Evolutionary conservation across 306 rosid species (phyloP).

Genomic region (Sphenostylis stenocarpa): DNA sequence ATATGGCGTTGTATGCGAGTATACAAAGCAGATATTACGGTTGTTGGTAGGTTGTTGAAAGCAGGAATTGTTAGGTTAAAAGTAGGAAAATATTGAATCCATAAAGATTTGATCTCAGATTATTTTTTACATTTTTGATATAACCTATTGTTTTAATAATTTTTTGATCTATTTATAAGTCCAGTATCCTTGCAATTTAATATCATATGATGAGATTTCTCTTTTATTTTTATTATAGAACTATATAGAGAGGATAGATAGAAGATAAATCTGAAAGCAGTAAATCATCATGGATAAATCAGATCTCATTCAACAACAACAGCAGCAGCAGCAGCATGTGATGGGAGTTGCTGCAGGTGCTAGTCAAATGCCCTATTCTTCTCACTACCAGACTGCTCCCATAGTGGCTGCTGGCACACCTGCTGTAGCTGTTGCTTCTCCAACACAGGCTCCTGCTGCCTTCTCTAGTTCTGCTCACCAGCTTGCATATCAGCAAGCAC

Average conservation of each 20-base stretch:
- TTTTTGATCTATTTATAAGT: neutral
- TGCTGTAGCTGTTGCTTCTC: slow-evolving; percentile 51
- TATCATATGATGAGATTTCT: neutral
- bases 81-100: neutral
- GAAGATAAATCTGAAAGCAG: slow-evolving; percentile 29
- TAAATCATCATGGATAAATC: slow-evolving; percentile 64
- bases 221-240: slow-evolving; percentile 25
- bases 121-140: neutral
- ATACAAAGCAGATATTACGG: neutral
- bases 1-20: neutral
- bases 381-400: slow-evolving; percentile 62
- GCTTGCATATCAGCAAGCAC: slow-evolving; percentile 70
- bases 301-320: slow-evolving; percentile 58
- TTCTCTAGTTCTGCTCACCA: slow-evolving; percentile 66
- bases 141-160: neutral
- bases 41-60: neutral
- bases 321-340: slow-evolving; percentile 39
- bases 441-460: slow-evolving; percentile 54
- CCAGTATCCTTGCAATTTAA: neutral
- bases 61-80: neutral
- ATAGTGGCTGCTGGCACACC: slow-evolving; percentile 68
- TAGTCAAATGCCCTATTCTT: slow-evolving; percentile 59
- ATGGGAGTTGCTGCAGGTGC: slow-evolving; percentile 51
- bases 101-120: neutral
- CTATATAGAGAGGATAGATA: slow-evolving; percentile 33